These are phyloP conservation scores for Kockiozyma suomiensis DNA, from an alignment of 805 yeast genomes.

Conservation along the genomic window DNA sequence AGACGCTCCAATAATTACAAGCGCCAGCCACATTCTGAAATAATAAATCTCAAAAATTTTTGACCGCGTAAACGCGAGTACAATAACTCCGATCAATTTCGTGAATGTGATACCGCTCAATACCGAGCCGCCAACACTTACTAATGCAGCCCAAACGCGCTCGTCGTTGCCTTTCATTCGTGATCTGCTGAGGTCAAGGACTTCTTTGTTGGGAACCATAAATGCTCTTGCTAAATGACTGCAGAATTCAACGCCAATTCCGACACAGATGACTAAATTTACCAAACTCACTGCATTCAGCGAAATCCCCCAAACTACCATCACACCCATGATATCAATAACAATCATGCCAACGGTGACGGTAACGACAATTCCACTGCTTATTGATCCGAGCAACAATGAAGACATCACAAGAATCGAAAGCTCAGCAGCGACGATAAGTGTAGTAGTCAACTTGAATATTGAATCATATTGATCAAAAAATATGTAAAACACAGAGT, in stretches of 20 bases:
- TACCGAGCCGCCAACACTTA: constrained; percentile 85
- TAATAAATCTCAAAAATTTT: constrained; percentile 89
- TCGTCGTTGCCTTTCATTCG: constrained; percentile 39
- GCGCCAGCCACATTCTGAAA: constrained; percentile 90
- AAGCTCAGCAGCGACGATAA: constrained; percentile 56
- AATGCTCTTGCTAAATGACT: constrained; percentile 83
- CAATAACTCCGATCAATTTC: constrained; percentile 82
- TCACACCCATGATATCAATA: constrained; percentile 74
- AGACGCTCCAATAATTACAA: constrained; percentile 72
- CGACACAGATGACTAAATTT: constrained; percentile 87
- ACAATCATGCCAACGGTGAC: constrained; percentile 65
- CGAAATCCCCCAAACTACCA: constrained; percentile 73
- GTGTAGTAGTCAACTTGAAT: constrained; percentile 56
- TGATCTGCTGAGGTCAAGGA: constrained; percentile 38
- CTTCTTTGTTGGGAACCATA: constrained; percentile 50
- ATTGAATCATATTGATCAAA: constrained; percentile 85
- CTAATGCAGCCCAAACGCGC: constrained; percentile 59
- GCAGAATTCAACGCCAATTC: constrained; percentile 91
- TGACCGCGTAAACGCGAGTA: constrained; percentile 83
- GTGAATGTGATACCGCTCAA: constrained; percentile 89
- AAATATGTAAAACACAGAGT: constrained; percentile 89
- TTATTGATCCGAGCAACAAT: constrained; percentile 65
- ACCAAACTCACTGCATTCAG: constrained; percentile 89
- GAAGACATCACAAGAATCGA: constrained; percentile 58
- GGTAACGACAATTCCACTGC: constrained; percentile 59